Percentiles rank a stretch among this genome's conserved stretches.
Evolutionary conservation across 164 flowering plant genomes (phyloP).

Genomic region (Kalanchoe fedtschenkoi): DNA sequence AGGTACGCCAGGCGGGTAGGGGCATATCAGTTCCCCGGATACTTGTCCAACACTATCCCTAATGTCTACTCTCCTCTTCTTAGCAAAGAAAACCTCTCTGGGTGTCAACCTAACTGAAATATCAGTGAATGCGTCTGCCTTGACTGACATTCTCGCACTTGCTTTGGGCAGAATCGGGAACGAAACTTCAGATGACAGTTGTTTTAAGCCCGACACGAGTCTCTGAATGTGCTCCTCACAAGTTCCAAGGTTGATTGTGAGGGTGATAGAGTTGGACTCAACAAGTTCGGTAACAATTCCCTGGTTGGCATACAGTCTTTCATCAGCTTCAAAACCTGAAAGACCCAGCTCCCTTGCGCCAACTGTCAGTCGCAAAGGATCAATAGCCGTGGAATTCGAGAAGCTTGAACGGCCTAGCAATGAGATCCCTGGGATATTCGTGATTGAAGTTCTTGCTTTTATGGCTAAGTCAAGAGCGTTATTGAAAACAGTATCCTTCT

Average conservation of each 20-base stretch:
- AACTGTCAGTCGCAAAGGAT: slow-evolving; percentile 26
- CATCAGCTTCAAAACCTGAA: slow-evolving; percentile 36
- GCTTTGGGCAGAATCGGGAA: background rate
- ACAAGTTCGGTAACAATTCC: slow-evolving; percentile 26
- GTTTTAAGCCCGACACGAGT: slow-evolving; percentile 17
- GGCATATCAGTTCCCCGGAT: slow-evolving; percentile 54
- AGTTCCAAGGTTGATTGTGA: slow-evolving; percentile 28
- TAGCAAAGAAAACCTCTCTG: slow-evolving; percentile 73
- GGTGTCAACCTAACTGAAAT: slow-evolving; percentile 38
- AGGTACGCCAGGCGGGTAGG: slow-evolving; percentile 60
- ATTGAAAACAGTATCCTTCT: slow-evolving; percentile 18
- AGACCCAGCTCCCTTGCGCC: slow-evolving; percentile 24
- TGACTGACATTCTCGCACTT: slow-evolving; percentile 5
- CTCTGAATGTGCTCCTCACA: slow-evolving; percentile 21
- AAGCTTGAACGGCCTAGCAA: slow-evolving; percentile 16
- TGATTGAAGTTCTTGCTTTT: slow-evolving; percentile 14
- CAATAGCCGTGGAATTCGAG: slow-evolving; percentile 17
- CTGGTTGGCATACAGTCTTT: slow-evolving; percentile 14
- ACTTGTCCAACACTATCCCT: slow-evolving; percentile 31
- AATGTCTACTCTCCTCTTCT: slow-evolving; percentile 26
- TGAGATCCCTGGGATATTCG: slow-evolving; percentile 16
- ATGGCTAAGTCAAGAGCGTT: slow-evolving; percentile 17
- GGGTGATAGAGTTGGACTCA: slow-evolving; percentile 20
- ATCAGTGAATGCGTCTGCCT: slow-evolving; percentile 18
- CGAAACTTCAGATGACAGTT: slow-evolving; percentile 11